These are phyloP conservation scores for Yamagishiella unicocca DNA, from an alignment of 139 green algal species.

Conservation along the genomic window DNA sequence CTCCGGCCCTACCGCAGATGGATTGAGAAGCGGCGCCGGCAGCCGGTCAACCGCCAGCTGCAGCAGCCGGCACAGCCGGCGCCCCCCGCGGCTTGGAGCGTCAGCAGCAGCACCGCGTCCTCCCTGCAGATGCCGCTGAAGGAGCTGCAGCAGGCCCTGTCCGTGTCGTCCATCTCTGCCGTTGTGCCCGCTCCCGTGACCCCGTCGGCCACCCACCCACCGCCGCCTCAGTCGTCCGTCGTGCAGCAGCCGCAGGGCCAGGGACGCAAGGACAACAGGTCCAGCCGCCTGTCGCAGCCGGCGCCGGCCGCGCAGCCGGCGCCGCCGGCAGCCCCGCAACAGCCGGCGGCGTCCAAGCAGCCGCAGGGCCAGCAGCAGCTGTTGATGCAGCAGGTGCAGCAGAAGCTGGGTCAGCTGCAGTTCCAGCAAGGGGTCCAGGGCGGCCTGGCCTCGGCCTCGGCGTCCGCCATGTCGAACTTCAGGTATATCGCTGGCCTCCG, in stretches of 20 bases:
- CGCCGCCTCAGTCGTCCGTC: neutral
- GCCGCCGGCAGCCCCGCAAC: neutral
- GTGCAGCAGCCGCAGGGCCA: neutral
- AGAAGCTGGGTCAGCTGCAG: neutral
- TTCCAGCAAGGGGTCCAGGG: no score
- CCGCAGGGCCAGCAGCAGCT: neutral
- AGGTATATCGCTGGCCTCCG: neutral
- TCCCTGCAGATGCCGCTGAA: neutral
- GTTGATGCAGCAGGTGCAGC: neutral
- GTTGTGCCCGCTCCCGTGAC: no score
- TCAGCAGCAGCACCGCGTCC: neutral
- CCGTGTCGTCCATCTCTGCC: neutral
- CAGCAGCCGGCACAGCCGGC: neutral
- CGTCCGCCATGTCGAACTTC: slow-evolving; percentile 11
- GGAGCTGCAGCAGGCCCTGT: slow-evolving; percentile 14
- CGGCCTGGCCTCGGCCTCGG: no score
- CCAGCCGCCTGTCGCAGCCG: neutral
- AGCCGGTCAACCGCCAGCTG: neutral
- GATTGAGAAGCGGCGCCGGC: slow-evolving; percentile 24
- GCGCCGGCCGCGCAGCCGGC: neutral
- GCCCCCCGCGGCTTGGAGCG: neutral
- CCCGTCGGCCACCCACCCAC: neutral
- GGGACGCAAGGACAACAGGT: neutral
- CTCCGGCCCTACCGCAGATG: no score
- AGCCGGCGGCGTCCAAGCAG: neutral